Percentiles rank a stretch among this genome's conserved stretches.
phyloP scores from a whole-genome alignment of 2,329 filamentous ascomycete genomes.

The Aaosphaeria arxii region DNA sequence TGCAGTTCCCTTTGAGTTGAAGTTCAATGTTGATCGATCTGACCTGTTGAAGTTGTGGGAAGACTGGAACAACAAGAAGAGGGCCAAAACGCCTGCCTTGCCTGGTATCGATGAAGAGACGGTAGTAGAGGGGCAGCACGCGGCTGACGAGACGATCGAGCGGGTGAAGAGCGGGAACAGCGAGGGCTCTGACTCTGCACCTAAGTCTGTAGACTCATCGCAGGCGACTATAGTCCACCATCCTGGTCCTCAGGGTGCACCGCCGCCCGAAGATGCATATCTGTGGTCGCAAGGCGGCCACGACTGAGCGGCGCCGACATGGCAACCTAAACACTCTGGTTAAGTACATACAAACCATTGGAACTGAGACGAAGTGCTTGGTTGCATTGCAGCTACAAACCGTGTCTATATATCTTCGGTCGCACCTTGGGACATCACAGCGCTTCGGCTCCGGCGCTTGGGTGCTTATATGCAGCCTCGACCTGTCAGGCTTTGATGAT shows the following conservation, averaged over 20 bases:
- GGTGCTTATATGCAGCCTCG: not conserved
- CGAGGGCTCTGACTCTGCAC: not conserved
- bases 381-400: not conserved
- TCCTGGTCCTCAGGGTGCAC: not conserved
- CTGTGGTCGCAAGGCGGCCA: slow-evolving; percentile 1
- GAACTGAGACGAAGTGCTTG: too few relatives aligned
- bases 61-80: slow-evolving; percentile 17
- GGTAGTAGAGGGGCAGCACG: not conserved
- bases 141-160: not conserved
- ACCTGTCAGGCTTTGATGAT: not conserved
- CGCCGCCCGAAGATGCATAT: slow-evolving; percentile 1
- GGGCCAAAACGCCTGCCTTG: slow-evolving; percentile 3
- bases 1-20: slow-evolving; percentile 12
- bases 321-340: not conserved
- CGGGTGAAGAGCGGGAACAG: not conserved
- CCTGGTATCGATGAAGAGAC: not conserved
- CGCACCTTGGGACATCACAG: not conserved
- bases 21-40: slow-evolving; percentile 2
- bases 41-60: slow-evolving; percentile 14
- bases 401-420: not conserved
- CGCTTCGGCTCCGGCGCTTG: not conserved
- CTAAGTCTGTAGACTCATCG: not conserved
- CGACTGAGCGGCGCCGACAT: not conserved
- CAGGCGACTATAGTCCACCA: not conserved
- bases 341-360: too few relatives aligned